Percentiles rank a stretch among this genome's conserved stretches.
These are phyloP conservation scores for Heliamphora exappendiculata DNA, from an alignment of 148 eudicot genomes.

Conservation along the genomic window DNA sequence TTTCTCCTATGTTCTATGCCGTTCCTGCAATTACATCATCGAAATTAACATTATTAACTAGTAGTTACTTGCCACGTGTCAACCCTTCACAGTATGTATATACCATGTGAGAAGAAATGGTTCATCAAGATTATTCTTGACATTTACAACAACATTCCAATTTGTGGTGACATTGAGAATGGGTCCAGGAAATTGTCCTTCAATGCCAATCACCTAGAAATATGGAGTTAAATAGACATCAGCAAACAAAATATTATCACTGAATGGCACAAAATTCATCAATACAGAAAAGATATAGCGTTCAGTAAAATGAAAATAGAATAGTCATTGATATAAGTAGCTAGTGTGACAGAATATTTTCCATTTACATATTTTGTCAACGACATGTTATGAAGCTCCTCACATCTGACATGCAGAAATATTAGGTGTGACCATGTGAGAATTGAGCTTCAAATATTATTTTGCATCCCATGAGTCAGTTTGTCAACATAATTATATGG, in stretches of 20 bases:
- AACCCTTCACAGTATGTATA: neutral
- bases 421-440: neutral
- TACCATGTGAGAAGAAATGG: constrained; percentile 96
- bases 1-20: constrained; percentile 87
- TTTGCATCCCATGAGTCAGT: too few species aligned
- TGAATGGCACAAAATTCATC: neutral
- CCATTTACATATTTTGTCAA: neutral
- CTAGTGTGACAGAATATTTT: neutral
- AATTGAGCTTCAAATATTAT: too few species aligned
- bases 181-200: constrained; percentile 95
- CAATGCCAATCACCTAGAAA: constrained; percentile 78
- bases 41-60: constrained; percentile 9
- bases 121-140: constrained; percentile 83
- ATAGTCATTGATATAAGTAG: neutral
- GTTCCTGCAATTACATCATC: constrained; percentile 55
- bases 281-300: neutral
- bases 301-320: neutral
- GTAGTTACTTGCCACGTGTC: neutral
- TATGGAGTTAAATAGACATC: constrained; percentile 11
- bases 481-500: too few species aligned
- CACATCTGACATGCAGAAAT: neutral
- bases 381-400: neutral
- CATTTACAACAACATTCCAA: constrained; percentile 89
- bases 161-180: constrained; percentile 87
- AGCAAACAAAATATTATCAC: neutral